These are phyloP conservation scores for Dentipellis fragilis DNA, from an alignment of 768 basidiomycete species.

Conservation along the genomic window DNA sequence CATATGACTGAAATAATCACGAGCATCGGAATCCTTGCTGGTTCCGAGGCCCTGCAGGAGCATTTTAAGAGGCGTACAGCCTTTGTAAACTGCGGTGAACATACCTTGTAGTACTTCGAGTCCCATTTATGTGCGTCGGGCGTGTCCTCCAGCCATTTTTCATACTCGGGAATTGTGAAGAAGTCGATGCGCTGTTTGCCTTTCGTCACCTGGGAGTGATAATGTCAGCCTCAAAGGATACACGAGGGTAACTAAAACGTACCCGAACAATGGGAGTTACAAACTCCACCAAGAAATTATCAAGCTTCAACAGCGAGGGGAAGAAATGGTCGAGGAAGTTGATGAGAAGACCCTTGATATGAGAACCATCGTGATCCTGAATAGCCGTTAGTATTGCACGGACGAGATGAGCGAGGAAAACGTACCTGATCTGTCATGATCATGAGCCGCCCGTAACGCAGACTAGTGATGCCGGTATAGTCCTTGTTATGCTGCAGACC, in stretches of 20 bases:
- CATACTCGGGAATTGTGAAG: constrained; percentile 96
- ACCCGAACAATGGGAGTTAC: constrained; percentile 97
- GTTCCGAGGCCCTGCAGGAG: constrained; percentile 83
- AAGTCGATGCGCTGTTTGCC: constrained; percentile 75
- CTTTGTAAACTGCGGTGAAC: constrained; percentile 13
- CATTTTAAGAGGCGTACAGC: background rate
- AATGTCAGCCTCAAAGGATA: background rate
- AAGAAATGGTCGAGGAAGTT: constrained; percentile 97
- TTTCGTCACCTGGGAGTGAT: constrained; percentile 53
- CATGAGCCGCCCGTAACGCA: constrained; percentile 94
- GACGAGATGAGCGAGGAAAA: background rate
- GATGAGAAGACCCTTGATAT: constrained; percentile 98
- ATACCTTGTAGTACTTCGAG: constrained; percentile 94
- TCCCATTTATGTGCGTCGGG: constrained; percentile 75
- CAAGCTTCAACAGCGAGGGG: constrained; percentile 84
- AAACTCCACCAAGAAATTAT: constrained; percentile 93
- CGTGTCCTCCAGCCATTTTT: constrained; percentile 79
- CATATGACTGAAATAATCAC: constrained; percentile 89
- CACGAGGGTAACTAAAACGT: constrained; percentile 16
- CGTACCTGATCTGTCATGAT: constrained; percentile 99
- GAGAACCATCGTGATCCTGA: constrained; percentile 99
- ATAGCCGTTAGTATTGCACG: background rate
- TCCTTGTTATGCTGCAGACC: constrained; percentile 92
- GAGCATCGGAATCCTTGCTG: constrained; percentile 79
- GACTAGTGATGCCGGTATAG: constrained; percentile 52